Percentiles rank a stretch among this genome's conserved stretches.
phyloP scores from a whole-genome alignment of 1,139 yeast species.

The Magnusiomyces sp. region DNA sequence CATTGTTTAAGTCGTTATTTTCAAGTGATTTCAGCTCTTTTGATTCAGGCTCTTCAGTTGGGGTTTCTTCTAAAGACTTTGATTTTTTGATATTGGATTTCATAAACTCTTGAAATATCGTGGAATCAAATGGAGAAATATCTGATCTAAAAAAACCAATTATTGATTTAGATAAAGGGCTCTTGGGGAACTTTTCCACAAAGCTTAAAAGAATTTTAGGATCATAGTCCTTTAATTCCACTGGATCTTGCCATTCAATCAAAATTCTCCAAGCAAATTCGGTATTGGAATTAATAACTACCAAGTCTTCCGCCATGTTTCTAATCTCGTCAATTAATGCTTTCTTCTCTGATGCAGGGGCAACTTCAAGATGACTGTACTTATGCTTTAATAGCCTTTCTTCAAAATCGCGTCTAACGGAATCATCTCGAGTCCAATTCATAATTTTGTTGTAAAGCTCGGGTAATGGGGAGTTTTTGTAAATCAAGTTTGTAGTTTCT shows the following conservation, averaged over 20 bases:
- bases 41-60: constrained; percentile 14
- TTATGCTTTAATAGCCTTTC: constrained; percentile 50
- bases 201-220: constrained; percentile 41
- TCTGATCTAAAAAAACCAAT: constrained; percentile 46
- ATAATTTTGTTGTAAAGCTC: constrained; percentile 48
- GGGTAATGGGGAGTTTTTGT: constrained; percentile 30
- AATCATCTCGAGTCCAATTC: constrained; percentile 53
- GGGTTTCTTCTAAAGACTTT: not conserved
- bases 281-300: constrained; percentile 53
- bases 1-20: constrained; percentile 22
- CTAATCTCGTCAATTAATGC: constrained; percentile 38
- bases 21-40: constrained; percentile 19
- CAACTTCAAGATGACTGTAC: constrained; percentile 43
- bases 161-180: constrained; percentile 53
- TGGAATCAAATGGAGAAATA: constrained; percentile 46
- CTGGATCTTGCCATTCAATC: constrained; percentile 68
- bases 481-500: no score
- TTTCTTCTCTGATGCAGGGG: constrained; percentile 40
- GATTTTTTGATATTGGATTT: constrained; percentile 8
- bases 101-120: not conserved
- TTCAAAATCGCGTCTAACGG: constrained; percentile 49
- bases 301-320: constrained; percentile 63
- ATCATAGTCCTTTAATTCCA: constrained; percentile 43
- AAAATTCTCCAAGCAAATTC: constrained; percentile 65
- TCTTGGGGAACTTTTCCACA: constrained; percentile 48